Conservation (phyloP, 345 rosid species). For the Durio zibethinus region DNA sequence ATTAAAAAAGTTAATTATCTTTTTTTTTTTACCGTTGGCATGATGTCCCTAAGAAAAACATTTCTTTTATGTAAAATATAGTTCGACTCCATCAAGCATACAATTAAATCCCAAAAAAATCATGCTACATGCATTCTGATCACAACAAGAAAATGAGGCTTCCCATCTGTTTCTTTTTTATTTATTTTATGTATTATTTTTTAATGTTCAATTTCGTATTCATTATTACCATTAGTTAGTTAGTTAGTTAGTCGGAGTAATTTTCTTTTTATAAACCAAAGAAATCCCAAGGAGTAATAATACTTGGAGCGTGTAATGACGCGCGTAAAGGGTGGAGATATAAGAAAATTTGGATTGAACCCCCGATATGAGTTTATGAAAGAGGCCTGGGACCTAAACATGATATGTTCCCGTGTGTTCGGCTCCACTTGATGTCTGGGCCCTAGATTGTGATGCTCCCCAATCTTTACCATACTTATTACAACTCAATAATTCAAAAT, state of each 20-base stretch:
- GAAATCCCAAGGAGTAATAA: too few relatives aligned
- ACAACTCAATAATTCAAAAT: too few relatives aligned
- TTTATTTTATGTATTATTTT: neutral
- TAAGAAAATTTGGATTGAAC: neutral
- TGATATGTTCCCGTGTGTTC: conserved; percentile 12
- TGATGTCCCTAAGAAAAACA: too few relatives aligned
- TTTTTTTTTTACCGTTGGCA: too few relatives aligned
- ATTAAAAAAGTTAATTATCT: too few relatives aligned
- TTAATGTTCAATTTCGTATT: neutral
- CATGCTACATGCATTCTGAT: neutral
- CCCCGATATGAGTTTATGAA: conserved; percentile 26
- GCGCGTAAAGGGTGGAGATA: neutral
- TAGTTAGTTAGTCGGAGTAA: too few relatives aligned
- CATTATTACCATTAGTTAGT: neutral
- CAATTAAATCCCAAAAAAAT: neutral
- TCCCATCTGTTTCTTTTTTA: too few relatives aligned
- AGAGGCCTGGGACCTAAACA: conserved; percentile 35
- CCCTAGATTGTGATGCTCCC: conserved; percentile 12
- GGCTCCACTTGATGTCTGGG: conserved; percentile 21
- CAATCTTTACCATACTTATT: too few relatives aligned
- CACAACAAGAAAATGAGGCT: conserved; percentile 2
- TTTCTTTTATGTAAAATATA: too few relatives aligned
- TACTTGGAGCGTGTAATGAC: neutral
- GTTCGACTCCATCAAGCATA: too few relatives aligned
- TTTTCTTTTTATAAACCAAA: too few relatives aligned